Evolutionary conservation across 345 rosid genomes (phyloP), one percentile per base, ranked within the genome.

Genomic region (Toxicodendron radicans): DNA sequence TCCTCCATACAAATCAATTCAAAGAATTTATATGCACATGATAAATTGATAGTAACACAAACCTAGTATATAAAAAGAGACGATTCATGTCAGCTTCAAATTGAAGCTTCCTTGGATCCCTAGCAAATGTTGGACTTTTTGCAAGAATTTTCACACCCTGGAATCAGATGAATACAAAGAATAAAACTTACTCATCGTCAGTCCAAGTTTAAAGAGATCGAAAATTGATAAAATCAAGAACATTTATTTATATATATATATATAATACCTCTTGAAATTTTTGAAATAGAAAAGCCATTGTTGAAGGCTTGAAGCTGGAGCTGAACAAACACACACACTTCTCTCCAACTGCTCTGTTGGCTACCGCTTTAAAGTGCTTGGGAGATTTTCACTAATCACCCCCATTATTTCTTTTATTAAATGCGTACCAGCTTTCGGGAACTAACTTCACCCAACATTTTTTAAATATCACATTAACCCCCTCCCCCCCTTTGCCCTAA

Each of bases 11-110:
- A 38, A 38, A 38, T 5, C 43, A 38, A 5, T 38, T 38, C 43
- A 38, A 7, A 38, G 0, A 27, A 27, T 27, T 27, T 27, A 1
- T 27, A 27, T 27, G 30, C 30, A 27, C 30, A 27, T 27, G 30
- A 38, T 38, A 38, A 7, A 38, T 7, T 8, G 43, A 38, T 38
- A 35, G 32, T 2, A 61, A 58, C 2, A 81, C 76, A 59, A 57
- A 92, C 97, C 97, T 83, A 60, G 98, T 94, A 73, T 78, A 90
- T 41, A 94, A 77, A 75, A 94, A 94, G 58, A 92, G 93, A 27
- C 88, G 87, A 79, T 90, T 92, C 30, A 86, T 82, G 78, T 94
- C 97, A 0, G 89, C 86, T 86, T 94, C 97, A 49, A 89, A 90
- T 58, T 92, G 98, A 23, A 94, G 72, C 73, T 88, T 88, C 83